Base-by-base conservation (phyloP, 345 rosid species). In the Diplotaxis tenuifolia region DNA sequence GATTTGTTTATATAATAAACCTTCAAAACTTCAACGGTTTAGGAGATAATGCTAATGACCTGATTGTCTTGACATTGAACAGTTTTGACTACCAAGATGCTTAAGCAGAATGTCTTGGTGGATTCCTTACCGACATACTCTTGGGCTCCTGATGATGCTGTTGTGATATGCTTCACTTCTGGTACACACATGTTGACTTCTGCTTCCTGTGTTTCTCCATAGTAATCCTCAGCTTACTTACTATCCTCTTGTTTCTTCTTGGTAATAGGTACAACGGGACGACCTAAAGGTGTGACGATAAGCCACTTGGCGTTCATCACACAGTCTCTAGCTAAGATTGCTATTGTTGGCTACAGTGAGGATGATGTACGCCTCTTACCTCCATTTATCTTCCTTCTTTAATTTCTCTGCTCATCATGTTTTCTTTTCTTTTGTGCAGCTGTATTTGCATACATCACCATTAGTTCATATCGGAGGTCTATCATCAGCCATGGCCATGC, bases 391-490 rank as follows among this genome's bases (percentile, higher is more conserved):
- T 42, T 0, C 7, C 23, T 66, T 47, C 22, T 14, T 1, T 22
- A 45, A 23, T 31, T 65, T 64, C 21, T 64, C 16, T 74, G 7
- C 19, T 75, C 42, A 21, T 16, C 0, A 23, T 21, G 20, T 0
- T 4, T 9, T 0, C 3, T 21, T 4, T 21, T 38, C 1, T 11
- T 4, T 47, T 76, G 53, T 79, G 80, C 89, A 87, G 98, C 93
- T 94, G 65, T 91, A 91, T 73, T 82, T 94, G 83, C 97, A 85
- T 74, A 83, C 89, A 72, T 80, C 95, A 71, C 95, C 97, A 29
- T 65, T 91, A 61, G 83, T 96, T 82, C 98, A 91, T 76, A 88
- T 91, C 14, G 98, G 95, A 6, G 97, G 93, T 78, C 72, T 94
- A 50, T 94, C 96, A 18, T 91, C 95, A 23, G 98, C 90, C 19